These are phyloP conservation scores for Pseudogymnoascus sp. DNA, from an alignment of 2,329 filamentous ascomycete genomes.

Conservation along the genomic window DNA sequence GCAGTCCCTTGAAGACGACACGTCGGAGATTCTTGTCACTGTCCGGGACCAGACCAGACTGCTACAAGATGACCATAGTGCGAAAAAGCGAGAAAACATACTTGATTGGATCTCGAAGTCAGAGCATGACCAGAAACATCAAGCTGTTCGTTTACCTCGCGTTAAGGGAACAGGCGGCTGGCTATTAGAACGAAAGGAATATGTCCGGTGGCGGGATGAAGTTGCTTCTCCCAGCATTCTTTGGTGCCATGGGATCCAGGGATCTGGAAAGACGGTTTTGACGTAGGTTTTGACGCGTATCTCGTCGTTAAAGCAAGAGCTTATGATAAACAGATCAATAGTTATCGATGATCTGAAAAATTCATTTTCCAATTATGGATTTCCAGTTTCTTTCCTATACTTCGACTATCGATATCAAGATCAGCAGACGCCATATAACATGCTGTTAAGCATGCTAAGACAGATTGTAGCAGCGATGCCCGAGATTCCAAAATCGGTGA, in stretches of 20 bases:
- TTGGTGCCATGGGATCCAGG: slow-evolving; percentile 22
- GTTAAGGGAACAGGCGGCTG: slow-evolving; percentile 19
- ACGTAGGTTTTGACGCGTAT: slow-evolving; percentile 16
- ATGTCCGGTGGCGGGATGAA: neutral
- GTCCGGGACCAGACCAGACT: neutral
- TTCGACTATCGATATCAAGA: slow-evolving; percentile 28
- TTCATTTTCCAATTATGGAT: neutral
- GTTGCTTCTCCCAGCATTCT: slow-evolving; percentile 11
- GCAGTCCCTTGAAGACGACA: neutral
- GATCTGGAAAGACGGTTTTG: slow-evolving; percentile 22
- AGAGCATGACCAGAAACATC: neutral
- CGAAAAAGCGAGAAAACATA: neutral
- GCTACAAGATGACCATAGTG: neutral
- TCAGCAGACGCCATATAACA: slow-evolving; percentile 17
- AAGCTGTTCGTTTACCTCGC: slow-evolving; percentile 12
- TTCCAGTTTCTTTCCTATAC: slow-evolving; percentile 25
- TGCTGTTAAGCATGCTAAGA: slow-evolving; percentile 23
- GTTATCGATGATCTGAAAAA: neutral
- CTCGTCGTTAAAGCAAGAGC: neutral
- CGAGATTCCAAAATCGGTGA: slow-evolving; percentile 20
- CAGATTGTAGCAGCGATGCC: slow-evolving; percentile 20
- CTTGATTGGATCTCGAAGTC: neutral
- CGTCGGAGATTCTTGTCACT: neutral
- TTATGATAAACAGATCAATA: neutral
- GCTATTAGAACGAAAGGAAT: slow-evolving; percentile 13